These are phyloP conservation scores for Aspergillus neoniger DNA, from an alignment of 2,329 filamentous ascomycete genomes.

Conservation along the genomic window DNA sequence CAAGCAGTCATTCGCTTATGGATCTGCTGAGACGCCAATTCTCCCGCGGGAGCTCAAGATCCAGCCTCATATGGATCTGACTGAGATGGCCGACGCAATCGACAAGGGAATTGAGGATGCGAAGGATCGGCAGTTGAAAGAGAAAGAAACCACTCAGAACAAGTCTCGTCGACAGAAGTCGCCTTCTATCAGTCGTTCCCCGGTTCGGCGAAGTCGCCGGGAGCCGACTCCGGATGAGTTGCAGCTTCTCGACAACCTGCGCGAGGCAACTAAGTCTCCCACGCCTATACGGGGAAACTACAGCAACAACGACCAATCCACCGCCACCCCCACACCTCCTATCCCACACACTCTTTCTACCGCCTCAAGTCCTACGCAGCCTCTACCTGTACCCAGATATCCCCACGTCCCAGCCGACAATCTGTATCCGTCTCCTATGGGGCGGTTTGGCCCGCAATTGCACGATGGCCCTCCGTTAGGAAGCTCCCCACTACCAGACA, in stretches of 20 bases:
- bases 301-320: conserved; percentile 23
- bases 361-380: conserved; percentile 32
- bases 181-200: conserved; percentile 17
- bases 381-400: conserved; percentile 24
- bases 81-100: conserved; percentile 37
- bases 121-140: conserved; percentile 25
- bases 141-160: conserved; percentile 12
- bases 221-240: conserved; percentile 39
- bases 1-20: conserved; percentile 45
- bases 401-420: conserved; percentile 21
- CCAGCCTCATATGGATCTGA: conserved; percentile 31
- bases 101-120: conserved; percentile 32
- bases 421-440: conserved; percentile 34
- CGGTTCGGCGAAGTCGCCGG: conserved; percentile 27
- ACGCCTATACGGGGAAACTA: conserved; percentile 14
- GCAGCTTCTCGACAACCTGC: conserved; percentile 33
- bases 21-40: conserved; percentile 37
- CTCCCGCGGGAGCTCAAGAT: conserved; percentile 39
- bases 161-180: conserved; percentile 15
- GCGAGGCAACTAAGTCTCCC: conserved; percentile 29
- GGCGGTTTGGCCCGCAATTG: conserved; percentile 18
- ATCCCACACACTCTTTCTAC: conserved; percentile 36
- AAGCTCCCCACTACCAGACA: conserved; percentile 31
- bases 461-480: conserved; percentile 13
- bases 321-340: conserved; percentile 38